Conservation (phyloP, 1,284 basidiomycete species). For the Microstroma glucosiphilum region DNA sequence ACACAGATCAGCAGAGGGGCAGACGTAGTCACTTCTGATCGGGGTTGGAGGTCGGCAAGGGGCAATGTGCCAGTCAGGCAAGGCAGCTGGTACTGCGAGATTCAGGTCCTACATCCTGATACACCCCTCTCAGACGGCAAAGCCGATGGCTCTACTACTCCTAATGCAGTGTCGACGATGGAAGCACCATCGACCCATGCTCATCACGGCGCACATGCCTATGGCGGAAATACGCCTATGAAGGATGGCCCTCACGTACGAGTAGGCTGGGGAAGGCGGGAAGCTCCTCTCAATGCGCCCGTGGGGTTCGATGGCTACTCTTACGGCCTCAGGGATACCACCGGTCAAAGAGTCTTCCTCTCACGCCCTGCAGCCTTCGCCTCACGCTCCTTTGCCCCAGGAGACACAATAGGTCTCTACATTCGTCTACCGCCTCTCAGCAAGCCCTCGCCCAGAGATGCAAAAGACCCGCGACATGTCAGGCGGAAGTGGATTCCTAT, state of each 20-base stretch:
- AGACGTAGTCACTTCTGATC: constrained; percentile 68
- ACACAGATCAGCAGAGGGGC: constrained; percentile 77
- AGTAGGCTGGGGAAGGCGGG: constrained; percentile 83
- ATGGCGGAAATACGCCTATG: too few relatives aligned
- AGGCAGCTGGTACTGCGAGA: constrained; percentile 92
- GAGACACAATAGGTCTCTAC: constrained; percentile 89
- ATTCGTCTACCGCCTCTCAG: constrained; percentile 67
- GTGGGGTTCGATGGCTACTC: constrained; percentile 89
- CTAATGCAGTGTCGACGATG: neutral
- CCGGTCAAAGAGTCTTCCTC: constrained; percentile 64
- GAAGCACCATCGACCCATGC: constrained; percentile 21
- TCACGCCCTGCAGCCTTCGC: constrained; percentile 72
- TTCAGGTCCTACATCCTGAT: constrained; percentile 64
- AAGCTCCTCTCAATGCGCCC: constrained; percentile 84
- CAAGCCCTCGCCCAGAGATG: constrained; percentile 17
- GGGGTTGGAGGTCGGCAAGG: constrained; percentile 82
- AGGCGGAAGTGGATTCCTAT: constrained; percentile 60
- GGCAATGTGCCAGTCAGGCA: constrained; percentile 82
- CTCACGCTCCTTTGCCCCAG: constrained; percentile 61
- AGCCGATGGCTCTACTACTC: constrained; percentile 53
- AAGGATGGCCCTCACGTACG: constrained; percentile 70
- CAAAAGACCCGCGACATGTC: constrained; percentile 27
- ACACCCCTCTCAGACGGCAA: constrained; percentile 20
- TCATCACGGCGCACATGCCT: neutral
- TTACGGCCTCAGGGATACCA: constrained; percentile 83